phyloP scores from a whole-genome alignment of 1,284 basidiomycete species.

The Athelia sp. region DNA sequence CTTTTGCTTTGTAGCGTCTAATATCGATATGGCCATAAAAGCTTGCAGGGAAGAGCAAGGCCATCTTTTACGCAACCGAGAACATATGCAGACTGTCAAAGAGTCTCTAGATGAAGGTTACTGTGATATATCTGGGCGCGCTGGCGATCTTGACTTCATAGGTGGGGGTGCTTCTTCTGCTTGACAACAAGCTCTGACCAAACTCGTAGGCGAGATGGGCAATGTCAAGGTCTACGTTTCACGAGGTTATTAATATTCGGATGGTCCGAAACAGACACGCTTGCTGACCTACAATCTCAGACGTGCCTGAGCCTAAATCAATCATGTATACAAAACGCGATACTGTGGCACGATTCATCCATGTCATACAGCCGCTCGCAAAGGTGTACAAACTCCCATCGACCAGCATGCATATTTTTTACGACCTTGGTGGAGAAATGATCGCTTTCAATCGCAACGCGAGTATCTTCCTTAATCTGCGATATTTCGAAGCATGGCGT shows the following conservation, averaged over 20 bases:
- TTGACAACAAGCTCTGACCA: not conserved
- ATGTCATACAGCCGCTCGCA: slow-evolving; percentile 52
- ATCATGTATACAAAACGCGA: slow-evolving; percentile 52
- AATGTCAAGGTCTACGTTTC: slow-evolving; percentile 65
- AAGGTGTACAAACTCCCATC: slow-evolving; percentile 61
- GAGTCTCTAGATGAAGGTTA: slow-evolving; percentile 78
- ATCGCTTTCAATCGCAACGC: slow-evolving; percentile 95
- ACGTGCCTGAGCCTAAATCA: slow-evolving; percentile 43
- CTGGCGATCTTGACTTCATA: slow-evolving; percentile 55
- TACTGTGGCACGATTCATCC: slow-evolving; percentile 63
- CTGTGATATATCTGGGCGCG: slow-evolving; percentile 73
- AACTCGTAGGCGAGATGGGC: slow-evolving; percentile 50
- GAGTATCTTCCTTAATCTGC: slow-evolving; percentile 85
- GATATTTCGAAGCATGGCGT: slow-evolving; percentile 90
- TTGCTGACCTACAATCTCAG: slow-evolving; percentile 27
- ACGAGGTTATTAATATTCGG: slow-evolving; percentile 42
- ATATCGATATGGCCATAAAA: slow-evolving; percentile 73
- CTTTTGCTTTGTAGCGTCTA: slow-evolving; percentile 41
- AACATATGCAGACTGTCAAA: slow-evolving; percentile 68
- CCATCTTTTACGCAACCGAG: slow-evolving; percentile 56
- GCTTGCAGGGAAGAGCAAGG: slow-evolving; percentile 71
- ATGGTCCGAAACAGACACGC: not conserved
- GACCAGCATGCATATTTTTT: slow-evolving; percentile 82
- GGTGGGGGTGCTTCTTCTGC: slow-evolving; percentile 34
- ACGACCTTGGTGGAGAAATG: slow-evolving; percentile 73